These are phyloP conservation scores for Trametes elegans DNA, from an alignment of 768 basidiomycete genomes.

Conservation along the genomic window DNA sequence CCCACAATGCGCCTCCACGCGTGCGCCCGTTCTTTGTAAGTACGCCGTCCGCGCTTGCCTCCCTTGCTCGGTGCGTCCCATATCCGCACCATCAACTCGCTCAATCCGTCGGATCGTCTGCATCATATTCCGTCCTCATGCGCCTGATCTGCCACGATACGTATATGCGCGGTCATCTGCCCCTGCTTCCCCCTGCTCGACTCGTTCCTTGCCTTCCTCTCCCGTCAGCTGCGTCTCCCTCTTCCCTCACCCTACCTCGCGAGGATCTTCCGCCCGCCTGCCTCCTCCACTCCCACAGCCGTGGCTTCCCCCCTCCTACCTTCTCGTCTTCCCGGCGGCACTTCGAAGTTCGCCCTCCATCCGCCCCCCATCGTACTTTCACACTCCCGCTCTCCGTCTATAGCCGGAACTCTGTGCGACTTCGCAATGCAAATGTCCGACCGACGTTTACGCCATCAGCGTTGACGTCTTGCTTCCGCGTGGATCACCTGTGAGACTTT, in stretches of 20 bases:
- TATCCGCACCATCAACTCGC: constrained; percentile 13
- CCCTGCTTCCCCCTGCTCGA: background rate
- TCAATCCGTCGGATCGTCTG: constrained; percentile 16
- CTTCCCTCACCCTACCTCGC: background rate
- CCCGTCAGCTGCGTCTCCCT: constrained; percentile 7
- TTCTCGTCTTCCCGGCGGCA: constrained; percentile 9
- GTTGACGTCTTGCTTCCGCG: constrained; percentile 17
- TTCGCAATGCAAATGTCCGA: constrained; percentile 11
- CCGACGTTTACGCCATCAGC: constrained; percentile 9
- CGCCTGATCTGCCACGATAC: constrained; percentile 19
- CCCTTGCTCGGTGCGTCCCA: constrained; percentile 4
- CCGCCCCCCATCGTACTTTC: background rate
- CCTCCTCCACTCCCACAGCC: background rate
- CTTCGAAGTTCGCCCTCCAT: constrained; percentile 4
- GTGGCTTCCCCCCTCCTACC: too few relatives aligned
- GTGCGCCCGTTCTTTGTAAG: too few relatives aligned
- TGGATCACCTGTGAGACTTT: constrained; percentile 16
- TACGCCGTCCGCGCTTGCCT: background rate
- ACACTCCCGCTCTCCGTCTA: constrained; percentile 1
- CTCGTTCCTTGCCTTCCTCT: background rate
- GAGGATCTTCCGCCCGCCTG: constrained; percentile 11
- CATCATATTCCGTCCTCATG: constrained; percentile 5
- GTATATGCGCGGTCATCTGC: constrained; percentile 12
- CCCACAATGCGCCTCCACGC: background rate
- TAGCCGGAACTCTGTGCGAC: constrained; percentile 7